Base-by-base conservation (phyloP, 148 eudicot species). In the Dysphania ambrosioides region DNA sequence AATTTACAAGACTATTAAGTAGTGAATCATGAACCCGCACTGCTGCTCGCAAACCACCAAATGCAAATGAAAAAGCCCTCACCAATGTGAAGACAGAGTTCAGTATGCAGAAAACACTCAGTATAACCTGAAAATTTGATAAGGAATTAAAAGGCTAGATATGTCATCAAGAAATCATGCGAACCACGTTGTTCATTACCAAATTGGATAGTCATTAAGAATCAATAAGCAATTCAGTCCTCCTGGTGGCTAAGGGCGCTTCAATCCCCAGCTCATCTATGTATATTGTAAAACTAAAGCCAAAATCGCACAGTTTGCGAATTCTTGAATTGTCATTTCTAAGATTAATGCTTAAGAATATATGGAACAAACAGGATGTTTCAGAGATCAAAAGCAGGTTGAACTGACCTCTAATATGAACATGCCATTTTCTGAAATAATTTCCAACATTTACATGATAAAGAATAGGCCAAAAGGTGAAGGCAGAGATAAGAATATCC, bases 41-140 rank as follows among this genome's bases (percentile, higher is more conserved):
- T 74, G 98, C 95, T 72, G 98, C 98, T 70, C 83, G 85, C 73
- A 94, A 72, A 74, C 98, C 98, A n/a, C 98, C 98, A 88, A 84
- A 92, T 71, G 98, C 97, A 84, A 94, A 94, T 77, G 97, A 85
- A 82, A 94, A 94, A 51, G 98, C 89, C 85, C 98, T 87, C 75
- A 82, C 77, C 79, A 94, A 82, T 29, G 98, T 94, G 76, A 91
- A 82, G 59, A 83, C 26, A 64, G 98, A 94, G 82, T 94, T 94
- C 66, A 83, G 72, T 62, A 82, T 57, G 83, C 97, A 91, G 84
- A 94, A 91, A 66, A 88, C 70, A 77, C 92, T 60, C 72, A 94
- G 85, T 62, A 91, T 72, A 70, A 77, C 90, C 98, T 94, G 92
- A 72, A 73, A 15, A 62, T 79, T 38, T 61, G 79, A 65, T 21